These are phyloP conservation scores for Glycine soja DNA, from an alignment of 306 rosid genomes.

Conservation along the genomic window DNA sequence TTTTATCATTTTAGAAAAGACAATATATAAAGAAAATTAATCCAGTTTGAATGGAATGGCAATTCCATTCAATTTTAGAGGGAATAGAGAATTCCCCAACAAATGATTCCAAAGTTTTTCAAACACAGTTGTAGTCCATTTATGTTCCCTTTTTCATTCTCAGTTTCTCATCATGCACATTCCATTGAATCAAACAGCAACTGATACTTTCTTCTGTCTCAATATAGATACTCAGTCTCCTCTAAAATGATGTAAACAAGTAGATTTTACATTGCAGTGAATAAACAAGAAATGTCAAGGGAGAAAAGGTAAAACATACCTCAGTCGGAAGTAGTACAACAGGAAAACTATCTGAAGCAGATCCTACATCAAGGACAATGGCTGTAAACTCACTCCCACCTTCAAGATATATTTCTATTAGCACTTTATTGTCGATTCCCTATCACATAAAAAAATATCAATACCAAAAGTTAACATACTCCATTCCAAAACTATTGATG, in stretches of 20 bases:
- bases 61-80: conserved; percentile 11
- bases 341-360: conserved; percentile 74
- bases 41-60: conserved; percentile 9
- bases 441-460: conserved; percentile 51
- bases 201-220: conserved; percentile 10
- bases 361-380: conserved; percentile 91
- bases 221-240: conserved; percentile 8
- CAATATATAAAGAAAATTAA: not conserved
- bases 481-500: no score
- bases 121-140: not conserved
- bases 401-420: conserved; percentile 88
- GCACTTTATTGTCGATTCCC: conserved; percentile 88
- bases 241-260: conserved; percentile 10
- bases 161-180: not conserved
- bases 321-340: conserved; percentile 93
- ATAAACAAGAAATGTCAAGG: conserved; percentile 37
- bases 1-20: not conserved
- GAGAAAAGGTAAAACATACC: conserved; percentile 52
- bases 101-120: not conserved
- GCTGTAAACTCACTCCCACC: conserved; percentile 98
- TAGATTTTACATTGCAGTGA: conserved; percentile 35
- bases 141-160: conserved; percentile 15
- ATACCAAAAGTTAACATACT: conserved; percentile 19
- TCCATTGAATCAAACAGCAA: conserved; percentile 20
- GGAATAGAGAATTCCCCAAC: conserved; percentile 1